Base-by-base conservation (phyloP, 768 basidiomycete species). In the Russula dissimulans region DNA sequence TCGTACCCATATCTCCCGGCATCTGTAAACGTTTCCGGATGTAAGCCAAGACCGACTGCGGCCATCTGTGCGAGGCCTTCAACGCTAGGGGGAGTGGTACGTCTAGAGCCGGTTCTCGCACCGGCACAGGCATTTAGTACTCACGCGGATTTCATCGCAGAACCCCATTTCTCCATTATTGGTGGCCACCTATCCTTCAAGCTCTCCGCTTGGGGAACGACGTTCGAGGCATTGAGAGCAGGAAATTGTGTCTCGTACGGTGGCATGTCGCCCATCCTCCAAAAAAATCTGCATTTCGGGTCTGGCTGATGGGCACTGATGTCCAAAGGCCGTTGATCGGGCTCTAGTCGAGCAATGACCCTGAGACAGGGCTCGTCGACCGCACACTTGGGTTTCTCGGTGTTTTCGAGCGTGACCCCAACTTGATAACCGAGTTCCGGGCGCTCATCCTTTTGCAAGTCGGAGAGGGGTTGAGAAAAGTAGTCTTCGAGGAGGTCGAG, bases 381-480 rank as follows among this genome's bases (percentile, higher is more conserved):
- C 4, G 90, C 88, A 70, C 90, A 92, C 70, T 84, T 89, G 41
- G 88, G 87, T 67, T 91, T 92, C 75, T 97, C 95, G 2, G 93
- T 97, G 71, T 95, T 93, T 74, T 95, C 92, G n/a, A 95, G 82
- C 5, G 94, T 97, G 5, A 93, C 92, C 2, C 95, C 94, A 44
- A 92, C 85, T 73, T 97, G 95, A 72, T 92, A 97, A 57, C 88
- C 84, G 11, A 91, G 75, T 65, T 97, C 91, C 0, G 91, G 91
- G 17, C 85, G 82, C 69, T 91, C 86, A 63, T 97, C 95, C 65
- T 81, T 77, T 75, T 79, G 77, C 57, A 97, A 75, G 1, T 76
- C 77, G 2, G 74, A 73, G 38, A 77, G 69, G 0, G 85, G 79
- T 70, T 93, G 93, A 7, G 79, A 78, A 69, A 98, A 98, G 72